A percentile compares a stretch with the other conserved stretches of the same genome.
Evolutionary conservation across 352 stramenopile species (phyloP).

Genomic region (Phytopythium chamaehyphon): DNA sequence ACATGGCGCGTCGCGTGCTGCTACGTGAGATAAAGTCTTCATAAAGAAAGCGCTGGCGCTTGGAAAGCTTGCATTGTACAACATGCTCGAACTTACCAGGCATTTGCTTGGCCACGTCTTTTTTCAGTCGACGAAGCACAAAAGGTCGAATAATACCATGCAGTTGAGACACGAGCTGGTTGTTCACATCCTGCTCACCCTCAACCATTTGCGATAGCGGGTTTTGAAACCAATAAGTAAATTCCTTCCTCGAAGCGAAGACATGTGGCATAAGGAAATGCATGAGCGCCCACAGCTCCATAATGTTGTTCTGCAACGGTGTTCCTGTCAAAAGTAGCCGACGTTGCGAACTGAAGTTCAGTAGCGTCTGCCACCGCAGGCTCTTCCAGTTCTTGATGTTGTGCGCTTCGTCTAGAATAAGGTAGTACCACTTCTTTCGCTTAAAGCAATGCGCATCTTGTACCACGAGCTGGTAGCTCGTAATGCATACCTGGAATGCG

Average conservation of each 20-base stretch:
- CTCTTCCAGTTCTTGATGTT: conserved; percentile 99
- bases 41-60: conserved; percentile 95
- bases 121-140: conserved; percentile 95
- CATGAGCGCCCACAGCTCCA: conserved; percentile 98
- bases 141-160: conserved; percentile 98
- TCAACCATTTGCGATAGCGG: conserved; percentile 89
- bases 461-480: conserved; percentile 98
- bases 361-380: conserved; percentile 97
- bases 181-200: conserved; percentile 62
- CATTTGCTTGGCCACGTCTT: conserved; percentile 97
- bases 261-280: conserved; percentile 99
- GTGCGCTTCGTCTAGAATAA: conserved; percentile 99
- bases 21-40: conserved; percentile 98
- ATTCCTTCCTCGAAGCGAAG: conserved; percentile 92
- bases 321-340: conserved; percentile 93
- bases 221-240: conserved; percentile 98
- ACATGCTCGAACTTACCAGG: conserved; percentile 97
- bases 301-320: conserved; percentile 97
- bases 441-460: conserved; percentile 98
- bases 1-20: conserved; percentile 91
- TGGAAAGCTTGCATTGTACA: conserved; percentile 92
- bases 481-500: conserved; percentile 98
- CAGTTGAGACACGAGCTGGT: conserved; percentile 91
- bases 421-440: conserved; percentile 98
- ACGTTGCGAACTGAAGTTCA: conserved; percentile 96